Evolutionary conservation across 306 rosid genomes (phyloP).

Genomic region (Rubus idaeus): DNA sequence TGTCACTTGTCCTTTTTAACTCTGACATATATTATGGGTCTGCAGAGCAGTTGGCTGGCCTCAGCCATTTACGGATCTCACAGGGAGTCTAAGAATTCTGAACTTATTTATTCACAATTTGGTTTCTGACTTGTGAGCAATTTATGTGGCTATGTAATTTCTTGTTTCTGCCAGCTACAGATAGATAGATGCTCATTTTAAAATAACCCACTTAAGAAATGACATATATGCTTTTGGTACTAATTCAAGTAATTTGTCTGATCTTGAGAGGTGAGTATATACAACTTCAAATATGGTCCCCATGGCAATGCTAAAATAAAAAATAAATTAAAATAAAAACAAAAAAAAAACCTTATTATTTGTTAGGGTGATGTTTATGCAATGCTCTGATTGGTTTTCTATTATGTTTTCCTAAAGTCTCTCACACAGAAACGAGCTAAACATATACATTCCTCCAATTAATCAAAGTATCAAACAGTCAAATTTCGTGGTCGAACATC

Average conservation of each 20-base stretch:
- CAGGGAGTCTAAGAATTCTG: not conserved
- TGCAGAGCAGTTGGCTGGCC: conserved; percentile 9
- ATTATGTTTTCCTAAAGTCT: no score
- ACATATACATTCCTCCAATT: no score
- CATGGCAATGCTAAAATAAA: no score
- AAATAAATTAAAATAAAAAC: no score
- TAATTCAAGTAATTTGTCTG: not conserved
- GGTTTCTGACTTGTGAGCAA: not conserved
- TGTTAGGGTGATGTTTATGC: no score
- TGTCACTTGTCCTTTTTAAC: not conserved
- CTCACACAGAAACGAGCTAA: no score
- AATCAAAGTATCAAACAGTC: no score
- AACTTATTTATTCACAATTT: not conserved
- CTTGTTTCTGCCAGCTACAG: not conserved
- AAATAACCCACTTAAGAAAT: not conserved
- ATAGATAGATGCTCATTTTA: not conserved
- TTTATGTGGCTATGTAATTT: not conserved
- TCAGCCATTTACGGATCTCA: not conserved
- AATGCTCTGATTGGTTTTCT: no score
- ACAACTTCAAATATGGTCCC: not conserved
- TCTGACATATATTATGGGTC: not conserved
- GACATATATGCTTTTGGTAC: not conserved
- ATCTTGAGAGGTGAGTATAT: not conserved
- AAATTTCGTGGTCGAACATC: no score
- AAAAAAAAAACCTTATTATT: no score